phyloP scores from a whole-genome alignment of 768 basidiomycete species.

The Leccinellum rugosiceps region DNA sequence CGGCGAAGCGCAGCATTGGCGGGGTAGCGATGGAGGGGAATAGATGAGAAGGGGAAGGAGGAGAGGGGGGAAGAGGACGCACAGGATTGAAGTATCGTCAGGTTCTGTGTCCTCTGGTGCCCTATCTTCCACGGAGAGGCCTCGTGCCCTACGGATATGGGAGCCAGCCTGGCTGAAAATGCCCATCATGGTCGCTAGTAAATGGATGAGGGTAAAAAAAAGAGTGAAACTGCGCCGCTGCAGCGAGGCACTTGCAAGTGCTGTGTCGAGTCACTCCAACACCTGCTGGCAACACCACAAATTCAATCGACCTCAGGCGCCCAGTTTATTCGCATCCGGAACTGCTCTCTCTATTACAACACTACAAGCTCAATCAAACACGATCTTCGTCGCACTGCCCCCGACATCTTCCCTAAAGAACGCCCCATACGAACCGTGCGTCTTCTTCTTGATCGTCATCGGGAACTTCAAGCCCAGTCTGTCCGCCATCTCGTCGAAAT shows the following conservation, averaged over 20 bases:
- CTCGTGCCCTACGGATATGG: conserved; percentile 67
- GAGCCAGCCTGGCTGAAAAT: conserved; percentile 70
- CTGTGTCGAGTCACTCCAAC: not conserved
- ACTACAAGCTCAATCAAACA: conserved; percentile 46
- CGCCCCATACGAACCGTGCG: conserved; percentile 86
- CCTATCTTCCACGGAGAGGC: conserved; percentile 61
- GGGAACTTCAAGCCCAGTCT: conserved; percentile 76
- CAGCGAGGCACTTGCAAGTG: conserved; percentile 18
- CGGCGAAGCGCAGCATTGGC: conserved; percentile 28
- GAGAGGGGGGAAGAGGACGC: conserved; percentile 39
- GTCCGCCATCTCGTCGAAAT: conserved; percentile 65
- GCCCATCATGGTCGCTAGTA: conserved; percentile 61
- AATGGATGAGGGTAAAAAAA: not conserved
- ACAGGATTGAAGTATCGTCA: conserved; percentile 89
- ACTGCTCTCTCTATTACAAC: not conserved
- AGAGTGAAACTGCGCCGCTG: conserved; percentile 15
- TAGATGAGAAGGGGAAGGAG: conserved; percentile 24
- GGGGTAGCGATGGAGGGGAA: conserved; percentile 4
- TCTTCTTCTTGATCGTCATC: conserved; percentile 96
- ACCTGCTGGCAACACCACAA: not conserved
- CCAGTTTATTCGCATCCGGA: not conserved
- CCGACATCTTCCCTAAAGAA: conserved; percentile 68
- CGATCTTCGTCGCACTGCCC: conserved; percentile 72
- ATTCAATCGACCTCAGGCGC: not conserved
- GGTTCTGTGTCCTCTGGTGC: conserved; percentile 80